phyloP scores from a whole-genome alignment of 129 eudicot species.

The Flaveria bidentis region DNA sequence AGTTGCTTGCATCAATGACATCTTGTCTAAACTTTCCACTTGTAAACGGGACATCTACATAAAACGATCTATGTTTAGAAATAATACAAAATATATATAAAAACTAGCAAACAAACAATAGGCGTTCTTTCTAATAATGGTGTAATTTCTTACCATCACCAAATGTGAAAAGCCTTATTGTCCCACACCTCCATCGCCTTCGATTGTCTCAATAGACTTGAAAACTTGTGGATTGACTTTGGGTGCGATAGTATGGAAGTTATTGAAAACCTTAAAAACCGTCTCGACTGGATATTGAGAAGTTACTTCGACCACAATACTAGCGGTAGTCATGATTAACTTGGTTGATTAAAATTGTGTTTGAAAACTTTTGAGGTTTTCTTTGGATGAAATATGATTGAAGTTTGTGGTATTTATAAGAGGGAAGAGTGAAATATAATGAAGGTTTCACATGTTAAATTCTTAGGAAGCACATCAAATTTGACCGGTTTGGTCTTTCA shows the following conservation, averaged over 20 bases:
- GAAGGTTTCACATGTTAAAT: neutral
- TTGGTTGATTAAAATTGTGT: neutral
- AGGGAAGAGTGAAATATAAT: neutral
- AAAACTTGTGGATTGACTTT: conserved; percentile 20
- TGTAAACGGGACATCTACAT: neutral
- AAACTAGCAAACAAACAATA: too few species aligned
- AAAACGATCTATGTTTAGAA: neutral
- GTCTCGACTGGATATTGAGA: conserved; percentile 3
- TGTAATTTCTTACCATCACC: neutral
- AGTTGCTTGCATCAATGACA: neutral
- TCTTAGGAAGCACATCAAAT: neutral
- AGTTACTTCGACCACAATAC: conserved; percentile 9
- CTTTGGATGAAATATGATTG: neutral
- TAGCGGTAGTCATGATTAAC: conserved; percentile 8
- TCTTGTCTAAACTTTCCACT: neutral
- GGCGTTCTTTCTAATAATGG: neutral
- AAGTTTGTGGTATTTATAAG: conserved; percentile 2
- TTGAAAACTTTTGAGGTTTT: too few species aligned
- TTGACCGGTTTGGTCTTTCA: neutral
- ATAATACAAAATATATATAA: neutral
- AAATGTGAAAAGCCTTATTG: conserved; percentile 24
- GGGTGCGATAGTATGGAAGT: conserved; percentile 17
- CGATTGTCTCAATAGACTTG: conserved; percentile 18
- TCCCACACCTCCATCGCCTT: conserved; percentile 26
- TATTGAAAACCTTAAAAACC: conserved; percentile 3